Base-by-base conservation (phyloP, 176 grass and related monocot species). In the Carex scoparia region DNA sequence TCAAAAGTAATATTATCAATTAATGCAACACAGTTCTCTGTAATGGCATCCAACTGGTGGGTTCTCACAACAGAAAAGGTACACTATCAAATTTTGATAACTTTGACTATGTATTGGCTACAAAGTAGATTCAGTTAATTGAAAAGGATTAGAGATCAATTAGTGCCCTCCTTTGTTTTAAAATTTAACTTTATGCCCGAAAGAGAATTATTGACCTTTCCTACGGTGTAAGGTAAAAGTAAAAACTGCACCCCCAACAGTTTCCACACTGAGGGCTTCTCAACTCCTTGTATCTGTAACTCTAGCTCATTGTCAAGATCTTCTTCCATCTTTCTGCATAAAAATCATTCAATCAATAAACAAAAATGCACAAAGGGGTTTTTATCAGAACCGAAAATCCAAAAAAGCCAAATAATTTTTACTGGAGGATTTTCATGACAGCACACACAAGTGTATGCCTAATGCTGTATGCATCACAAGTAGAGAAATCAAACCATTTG, bases 181-280 rank as follows among this genome's bases (percentile, higher is more conserved):
- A 51, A 46, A 75, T 46, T 28, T 14, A 27, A 49, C 12, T 4
- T 30, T 53, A 28, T 75, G 44, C 10, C 71, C 35, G 0, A n/a
- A 42, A 70, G 67, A 18, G 67, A 40, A 70, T 23, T 40, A 83
- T n/a, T 82, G 42, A 94, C 92, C 95, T 97, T 97, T 84, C 95
- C 92, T 63, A 94, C 71, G 49, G 84, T 87, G 61, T 93, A 98
- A 82, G 95, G 95, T 64, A 95, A 79, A 90, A 98, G 93, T 87
- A 89, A 67, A 89, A 93, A 90, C 69, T 95, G 95, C 38, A 98
- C 86, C 80, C 89, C 93, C 65, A 84, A 92, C 42, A 98, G 83
- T 85, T 84, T 93, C 93, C 95, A 94, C 1, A 87, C n/a, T 71
- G 95, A 94, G 23, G 95, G 95, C 84, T 91, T 98, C 64, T 98